Evolutionary conservation across 2,329 filamentous ascomycete species (phyloP).

Genomic region (Calonectria hawksworthii): DNA sequence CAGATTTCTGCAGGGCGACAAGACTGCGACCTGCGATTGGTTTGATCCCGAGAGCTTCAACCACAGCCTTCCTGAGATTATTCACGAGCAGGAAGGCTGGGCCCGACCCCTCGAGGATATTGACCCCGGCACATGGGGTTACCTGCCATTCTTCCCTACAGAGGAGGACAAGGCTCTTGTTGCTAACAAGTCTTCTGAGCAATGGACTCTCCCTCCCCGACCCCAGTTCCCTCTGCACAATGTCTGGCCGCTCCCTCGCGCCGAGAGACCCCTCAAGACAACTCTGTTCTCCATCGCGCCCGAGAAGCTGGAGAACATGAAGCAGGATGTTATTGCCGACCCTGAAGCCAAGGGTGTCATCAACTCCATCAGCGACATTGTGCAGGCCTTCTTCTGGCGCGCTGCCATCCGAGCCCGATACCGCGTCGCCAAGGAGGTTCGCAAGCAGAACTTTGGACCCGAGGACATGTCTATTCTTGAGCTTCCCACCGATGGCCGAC

Average conservation of each 20-base stretch:
- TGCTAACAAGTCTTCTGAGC: background rate
- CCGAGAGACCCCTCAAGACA: constrained; percentile 43
- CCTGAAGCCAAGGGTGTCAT: constrained; percentile 41
- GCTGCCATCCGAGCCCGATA: constrained; percentile 52
- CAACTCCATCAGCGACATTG: constrained; percentile 53
- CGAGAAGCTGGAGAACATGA: constrained; percentile 47
- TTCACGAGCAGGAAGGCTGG: constrained; percentile 46
- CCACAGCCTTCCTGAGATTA: constrained; percentile 44
- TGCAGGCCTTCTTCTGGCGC: constrained; percentile 58
- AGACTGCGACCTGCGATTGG: constrained; percentile 44
- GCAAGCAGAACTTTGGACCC: constrained; percentile 30
- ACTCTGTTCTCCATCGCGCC: constrained; percentile 50
- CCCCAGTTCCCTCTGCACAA: constrained; percentile 44
- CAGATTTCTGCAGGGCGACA: constrained; percentile 44
- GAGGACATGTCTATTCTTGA: constrained; percentile 51
- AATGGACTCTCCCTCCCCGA: constrained; percentile 32
- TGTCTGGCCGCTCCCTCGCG: constrained; percentile 47
- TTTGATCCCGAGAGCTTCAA: constrained; percentile 49
- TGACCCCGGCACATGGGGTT: constrained; percentile 46
- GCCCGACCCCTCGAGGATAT: constrained; percentile 38
- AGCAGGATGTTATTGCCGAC: constrained; percentile 46
- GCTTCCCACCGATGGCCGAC: constrained; percentile 49
- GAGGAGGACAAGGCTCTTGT: background rate
- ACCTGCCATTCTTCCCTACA: constrained; percentile 39
- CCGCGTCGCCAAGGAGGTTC: constrained; percentile 46